Conservation (phyloP, 2,329 filamentous ascomycete species). For the Neonectria coccinea region DNA sequence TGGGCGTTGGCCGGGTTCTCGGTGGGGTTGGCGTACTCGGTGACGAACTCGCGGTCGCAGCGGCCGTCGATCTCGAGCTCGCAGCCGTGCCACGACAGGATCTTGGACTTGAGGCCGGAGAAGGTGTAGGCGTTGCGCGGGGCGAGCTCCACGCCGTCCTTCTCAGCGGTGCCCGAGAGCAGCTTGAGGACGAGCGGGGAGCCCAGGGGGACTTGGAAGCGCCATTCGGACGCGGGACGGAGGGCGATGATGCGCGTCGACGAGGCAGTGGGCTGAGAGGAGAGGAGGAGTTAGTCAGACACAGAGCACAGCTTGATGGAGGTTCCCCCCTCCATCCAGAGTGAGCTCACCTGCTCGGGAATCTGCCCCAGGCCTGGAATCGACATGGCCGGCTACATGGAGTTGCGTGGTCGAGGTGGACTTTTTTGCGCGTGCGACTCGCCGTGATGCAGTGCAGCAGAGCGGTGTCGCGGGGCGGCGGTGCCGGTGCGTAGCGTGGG, state of each 20-base stretch:
- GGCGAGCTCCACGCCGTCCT: slow-evolving; percentile 95
- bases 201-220: slow-evolving; percentile 75
- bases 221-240: slow-evolving; percentile 78
- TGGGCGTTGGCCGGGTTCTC: slow-evolving; percentile 86
- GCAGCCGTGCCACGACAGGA: slow-evolving; percentile 94
- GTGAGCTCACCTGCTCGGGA: slow-evolving; percentile 64
- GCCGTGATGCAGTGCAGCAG: slow-evolving; percentile 18
- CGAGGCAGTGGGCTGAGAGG: slow-evolving; percentile 51
- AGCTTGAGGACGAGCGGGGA: slow-evolving; percentile 67
- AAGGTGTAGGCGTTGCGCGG: slow-evolving; percentile 84
- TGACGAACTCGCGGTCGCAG: slow-evolving; percentile 65
- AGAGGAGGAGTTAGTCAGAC: slow-evolving; percentile 31
- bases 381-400: slow-evolving; percentile 67
- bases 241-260: slow-evolving; percentile 64
- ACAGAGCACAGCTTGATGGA: not conserved
- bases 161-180: slow-evolving; percentile 84
- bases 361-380: slow-evolving; percentile 80
- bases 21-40: slow-evolving; percentile 74
- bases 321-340: not conserved
- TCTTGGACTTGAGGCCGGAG: slow-evolving; percentile 83
- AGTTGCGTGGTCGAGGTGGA: slow-evolving; percentile 15
- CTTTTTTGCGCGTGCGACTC: slow-evolving; percentile 27
- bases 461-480: not conserved
- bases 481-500: slow-evolving; percentile 35
- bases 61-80: slow-evolving; percentile 79